phyloP scores from a whole-genome alignment of 2,329 filamentous ascomycete genomes.

The Tricladium varicosporioides region DNA sequence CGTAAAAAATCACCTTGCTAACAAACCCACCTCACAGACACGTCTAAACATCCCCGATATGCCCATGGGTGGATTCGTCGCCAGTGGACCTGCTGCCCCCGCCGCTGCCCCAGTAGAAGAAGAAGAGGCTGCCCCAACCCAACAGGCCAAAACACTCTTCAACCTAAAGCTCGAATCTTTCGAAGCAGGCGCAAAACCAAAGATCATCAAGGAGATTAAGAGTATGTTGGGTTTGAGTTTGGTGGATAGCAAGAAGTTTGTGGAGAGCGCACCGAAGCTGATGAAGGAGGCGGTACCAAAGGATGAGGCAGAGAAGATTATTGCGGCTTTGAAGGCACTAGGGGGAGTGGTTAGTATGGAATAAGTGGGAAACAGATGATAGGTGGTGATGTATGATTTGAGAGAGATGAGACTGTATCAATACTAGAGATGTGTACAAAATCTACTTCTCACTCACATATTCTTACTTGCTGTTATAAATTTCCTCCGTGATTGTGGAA shows the following conservation, averaged over 20 bases:
- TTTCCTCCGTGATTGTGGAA: not conserved
- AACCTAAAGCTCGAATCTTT: slow-evolving; percentile 91
- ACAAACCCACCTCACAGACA: slow-evolving; percentile 54
- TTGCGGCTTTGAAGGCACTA: slow-evolving; percentile 88
- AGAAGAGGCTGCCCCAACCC: slow-evolving; percentile 82
- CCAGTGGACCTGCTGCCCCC: slow-evolving; percentile 54
- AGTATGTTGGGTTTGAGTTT: slow-evolving; percentile 88
- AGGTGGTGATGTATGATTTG: slow-evolving; percentile 23
- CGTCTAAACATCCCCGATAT: slow-evolving; percentile 97
- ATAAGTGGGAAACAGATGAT: slow-evolving; percentile 47
- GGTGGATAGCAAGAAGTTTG: slow-evolving; percentile 99
- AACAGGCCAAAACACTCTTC: slow-evolving; percentile 97
- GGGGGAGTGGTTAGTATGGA: slow-evolving; percentile 91
- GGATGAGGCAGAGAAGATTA: slow-evolving; percentile 98
- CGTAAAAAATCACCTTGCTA: slow-evolving; percentile 8
- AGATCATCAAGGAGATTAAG: slow-evolving; percentile 99
- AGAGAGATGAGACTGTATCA: slow-evolving; percentile 29
- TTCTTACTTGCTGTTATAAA: not conserved
- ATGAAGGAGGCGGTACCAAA: slow-evolving; percentile 99
- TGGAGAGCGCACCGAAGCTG: slow-evolving; percentile 94
- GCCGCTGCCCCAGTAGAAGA: slow-evolving; percentile 68
- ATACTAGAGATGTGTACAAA: slow-evolving; percentile 19
- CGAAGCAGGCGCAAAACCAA: slow-evolving; percentile 86
- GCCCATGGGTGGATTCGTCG: slow-evolving; percentile 87
- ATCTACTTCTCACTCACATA: not conserved